Evolutionary conservation across 2,329 filamentous ascomycete genomes (phyloP).

Genomic region (Diaporthe capsici): DNA sequence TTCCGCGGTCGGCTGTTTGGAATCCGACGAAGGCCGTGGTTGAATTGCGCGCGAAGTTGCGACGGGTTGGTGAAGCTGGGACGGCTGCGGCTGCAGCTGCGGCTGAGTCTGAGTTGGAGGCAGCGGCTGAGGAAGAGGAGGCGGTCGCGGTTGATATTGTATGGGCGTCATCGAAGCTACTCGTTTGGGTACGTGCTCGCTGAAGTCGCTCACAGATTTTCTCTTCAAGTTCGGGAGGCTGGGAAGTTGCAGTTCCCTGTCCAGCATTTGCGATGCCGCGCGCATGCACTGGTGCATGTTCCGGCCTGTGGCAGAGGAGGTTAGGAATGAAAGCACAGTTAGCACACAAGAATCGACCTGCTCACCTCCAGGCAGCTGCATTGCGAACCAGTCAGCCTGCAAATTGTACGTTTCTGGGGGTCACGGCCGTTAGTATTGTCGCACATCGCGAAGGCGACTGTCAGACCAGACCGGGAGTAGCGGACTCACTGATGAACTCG

Average conservation of each 20-base stretch:
- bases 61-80: conserved; percentile 39
- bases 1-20: conserved; percentile 40
- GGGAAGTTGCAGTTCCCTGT: conserved; percentile 46
- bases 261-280: conserved; percentile 51
- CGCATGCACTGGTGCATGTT: conserved; percentile 53
- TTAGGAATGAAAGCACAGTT: conserved; percentile 38
- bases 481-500: conserved; percentile 58
- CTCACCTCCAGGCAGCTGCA: conserved; percentile 54
- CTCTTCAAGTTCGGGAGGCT: conserved; percentile 49
- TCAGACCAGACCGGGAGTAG: not conserved
- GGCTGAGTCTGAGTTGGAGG: conserved; percentile 23
- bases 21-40: conserved; percentile 49
- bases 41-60: conserved; percentile 48
- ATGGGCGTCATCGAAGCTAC: conserved; percentile 45
- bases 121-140: conserved; percentile 32
- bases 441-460: not conserved
- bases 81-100: conserved; percentile 30
- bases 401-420: conserved; percentile 45
- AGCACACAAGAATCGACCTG: conserved; percentile 5
- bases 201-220: conserved; percentile 49
- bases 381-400: conserved; percentile 52
- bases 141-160: conserved; percentile 39
- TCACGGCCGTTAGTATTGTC: not conserved
- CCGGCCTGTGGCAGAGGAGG: conserved; percentile 48
- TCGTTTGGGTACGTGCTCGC: conserved; percentile 51